These are phyloP conservation scores for Pichia sp. DNA, from an alignment of 1,139 yeast species.

Conservation along the genomic window DNA sequence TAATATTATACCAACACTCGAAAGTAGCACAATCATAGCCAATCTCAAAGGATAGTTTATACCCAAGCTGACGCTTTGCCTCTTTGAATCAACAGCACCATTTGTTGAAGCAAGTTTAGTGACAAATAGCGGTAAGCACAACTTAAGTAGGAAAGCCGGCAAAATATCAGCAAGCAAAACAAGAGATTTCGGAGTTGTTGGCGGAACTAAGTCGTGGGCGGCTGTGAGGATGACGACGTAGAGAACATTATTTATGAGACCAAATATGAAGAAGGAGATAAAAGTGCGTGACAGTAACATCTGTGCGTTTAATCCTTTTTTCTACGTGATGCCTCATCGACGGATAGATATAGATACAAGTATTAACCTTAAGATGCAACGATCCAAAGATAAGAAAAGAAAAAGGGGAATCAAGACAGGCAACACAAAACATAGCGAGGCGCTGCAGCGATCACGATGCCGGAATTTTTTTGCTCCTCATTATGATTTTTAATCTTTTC, in stretches of 20 bases:
- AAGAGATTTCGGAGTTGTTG: slow-evolving; percentile 75
- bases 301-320: not conserved
- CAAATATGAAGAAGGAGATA: slow-evolving; percentile 72
- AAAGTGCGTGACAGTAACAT: slow-evolving; percentile 29
- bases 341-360: not conserved
- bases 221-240: slow-evolving; percentile 91
- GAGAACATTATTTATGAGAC: slow-evolving; percentile 79
- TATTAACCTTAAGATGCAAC: not conserved
- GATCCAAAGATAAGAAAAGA: not conserved
- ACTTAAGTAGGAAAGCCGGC: slow-evolving; percentile 72
- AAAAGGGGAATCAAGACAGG: not conserved
- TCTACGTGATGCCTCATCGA: not conserved
- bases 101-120: slow-evolving; percentile 35
- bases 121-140: slow-evolving; percentile 73
- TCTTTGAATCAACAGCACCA: not conserved
- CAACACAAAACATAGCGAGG: not conserved
- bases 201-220: slow-evolving; percentile 87
- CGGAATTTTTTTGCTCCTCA: no score
- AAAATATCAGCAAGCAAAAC: slow-evolving; percentile 82
- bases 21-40: slow-evolving; percentile 49
- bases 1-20: slow-evolving; percentile 71
- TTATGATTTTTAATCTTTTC: not conserved
- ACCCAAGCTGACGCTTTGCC: slow-evolving; percentile 1
- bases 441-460: not conserved
- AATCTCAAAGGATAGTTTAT: slow-evolving; percentile 60